Evolutionary conservation across 108 stramenopile genomes (phyloP).

Genomic region (Epipyxis sp.): DNA sequence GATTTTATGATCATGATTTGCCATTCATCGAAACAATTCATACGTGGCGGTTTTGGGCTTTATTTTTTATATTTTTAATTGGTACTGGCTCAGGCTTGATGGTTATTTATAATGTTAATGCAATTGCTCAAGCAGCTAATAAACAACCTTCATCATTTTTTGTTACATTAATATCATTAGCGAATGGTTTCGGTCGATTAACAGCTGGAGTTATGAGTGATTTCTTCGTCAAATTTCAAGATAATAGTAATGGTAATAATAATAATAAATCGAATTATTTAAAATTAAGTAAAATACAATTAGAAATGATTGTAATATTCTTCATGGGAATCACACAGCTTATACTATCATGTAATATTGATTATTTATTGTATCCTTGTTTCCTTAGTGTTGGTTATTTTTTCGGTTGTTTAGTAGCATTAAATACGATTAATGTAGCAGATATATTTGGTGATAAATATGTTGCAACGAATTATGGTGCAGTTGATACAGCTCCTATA

Average conservation of each 20-base stretch:
- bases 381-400: background rate
- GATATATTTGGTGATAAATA: slow-evolving; percentile 19
- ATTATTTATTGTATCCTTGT: background rate
- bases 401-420: background rate
- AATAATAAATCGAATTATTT: too few relatives aligned
- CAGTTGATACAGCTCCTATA: slow-evolving; percentile 7
- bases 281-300: background rate
- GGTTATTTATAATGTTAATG: slow-evolving; percentile 6
- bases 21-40: background rate
- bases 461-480: slow-evolving; percentile 1
- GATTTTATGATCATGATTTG: background rate
- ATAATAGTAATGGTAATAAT: background rate
- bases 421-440: background rate
- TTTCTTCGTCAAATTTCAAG: background rate
- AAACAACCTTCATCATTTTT: slow-evolving; percentile 8
- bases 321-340: background rate
- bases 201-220: background rate
- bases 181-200: slow-evolving; percentile 9
- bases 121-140: background rate
- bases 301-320: background rate
- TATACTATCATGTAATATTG: background rate
- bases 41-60: background rate
- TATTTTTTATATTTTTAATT: background rate
- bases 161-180: background rate
- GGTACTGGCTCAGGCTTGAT: background rate